These are phyloP conservation scores for Rhizomucor miehei DNA, from an alignment of 371 early-diverging fungal species.

Conservation along the genomic window DNA sequence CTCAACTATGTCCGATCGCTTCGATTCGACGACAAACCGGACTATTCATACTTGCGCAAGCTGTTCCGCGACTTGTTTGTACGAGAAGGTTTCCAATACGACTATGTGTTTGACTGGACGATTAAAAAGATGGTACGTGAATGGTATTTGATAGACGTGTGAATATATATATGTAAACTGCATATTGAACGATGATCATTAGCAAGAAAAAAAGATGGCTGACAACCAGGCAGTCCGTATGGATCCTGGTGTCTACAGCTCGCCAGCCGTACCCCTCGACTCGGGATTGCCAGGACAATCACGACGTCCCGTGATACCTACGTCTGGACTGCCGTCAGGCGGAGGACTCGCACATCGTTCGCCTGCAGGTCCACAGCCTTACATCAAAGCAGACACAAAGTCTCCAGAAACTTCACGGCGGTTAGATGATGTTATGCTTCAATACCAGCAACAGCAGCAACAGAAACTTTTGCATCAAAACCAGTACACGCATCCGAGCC, in stretches of 20 bases:
- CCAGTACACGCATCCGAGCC: conserved; percentile 15
- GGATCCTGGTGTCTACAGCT: conserved; percentile 21
- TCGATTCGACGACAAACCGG: conserved; percentile 99
- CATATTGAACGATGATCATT: no score
- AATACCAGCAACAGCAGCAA: conserved; percentile 44
- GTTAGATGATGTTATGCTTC: conserved; percentile 51
- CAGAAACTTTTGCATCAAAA: conserved; percentile 27
- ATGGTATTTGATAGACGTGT: no score
- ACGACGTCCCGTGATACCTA: conserved; percentile 24
- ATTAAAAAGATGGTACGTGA: conserved; percentile 55
- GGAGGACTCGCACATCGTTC: conserved; percentile 23
- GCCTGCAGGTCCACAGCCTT: conserved; percentile 15
- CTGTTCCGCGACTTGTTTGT: conserved; percentile 96
- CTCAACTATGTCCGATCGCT: conserved; percentile 96
- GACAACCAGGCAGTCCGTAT: conserved; percentile 20
- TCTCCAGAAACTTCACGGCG: conserved; percentile 48
- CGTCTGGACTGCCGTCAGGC: conserved; percentile 27
- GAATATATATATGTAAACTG: background rate
- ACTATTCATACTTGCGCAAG: conserved; percentile 96
- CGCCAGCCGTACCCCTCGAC: conserved; percentile 14
- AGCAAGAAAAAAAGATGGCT: conserved; percentile 28
- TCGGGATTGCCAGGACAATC: conserved; percentile 24
- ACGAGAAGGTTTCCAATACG: conserved; percentile 93
- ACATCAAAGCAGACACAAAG: conserved; percentile 37
- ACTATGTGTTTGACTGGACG: conserved; percentile 98